phyloP scores from a whole-genome alignment of 768 basidiomycete genomes.

The Lactarius sanguifluus region DNA sequence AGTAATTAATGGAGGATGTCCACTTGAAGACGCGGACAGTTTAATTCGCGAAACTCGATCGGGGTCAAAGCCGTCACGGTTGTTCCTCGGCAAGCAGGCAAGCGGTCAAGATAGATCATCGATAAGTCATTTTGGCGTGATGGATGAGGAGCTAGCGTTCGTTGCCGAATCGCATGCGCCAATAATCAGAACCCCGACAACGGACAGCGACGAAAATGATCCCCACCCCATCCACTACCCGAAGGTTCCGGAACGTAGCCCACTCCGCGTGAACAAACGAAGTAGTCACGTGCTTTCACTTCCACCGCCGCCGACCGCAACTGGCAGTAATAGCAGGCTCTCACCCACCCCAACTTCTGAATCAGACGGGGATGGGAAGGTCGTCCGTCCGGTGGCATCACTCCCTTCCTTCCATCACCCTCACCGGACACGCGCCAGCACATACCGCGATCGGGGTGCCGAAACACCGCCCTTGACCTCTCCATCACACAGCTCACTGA shows the following conservation, averaged over 20 bases:
- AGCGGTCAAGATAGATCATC: conserved; percentile 11
- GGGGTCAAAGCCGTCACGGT: conserved; percentile 8
- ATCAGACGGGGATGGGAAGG: conserved; percentile 12
- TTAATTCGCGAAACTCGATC: conserved; percentile 14
- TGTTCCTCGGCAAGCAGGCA: conserved; percentile 16
- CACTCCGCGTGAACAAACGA: conserved; percentile 6
- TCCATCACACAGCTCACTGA: conserved; percentile 36
- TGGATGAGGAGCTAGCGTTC: conserved; percentile 21
- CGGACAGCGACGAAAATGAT: not conserved
- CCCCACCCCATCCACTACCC: not conserved
- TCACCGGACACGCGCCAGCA: not conserved
- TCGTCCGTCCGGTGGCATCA: conserved; percentile 6
- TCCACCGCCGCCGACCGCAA: not conserved
- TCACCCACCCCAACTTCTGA: conserved; percentile 16
- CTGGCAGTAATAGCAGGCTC: not conserved
- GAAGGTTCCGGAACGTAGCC: not conserved
- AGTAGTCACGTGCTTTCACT: not conserved
- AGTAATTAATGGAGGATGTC: conserved; percentile 27
- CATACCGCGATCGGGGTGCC: conserved; percentile 2
- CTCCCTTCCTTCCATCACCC: conserved; percentile 19
- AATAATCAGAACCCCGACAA: not conserved
- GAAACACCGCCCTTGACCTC: conserved; percentile 28
- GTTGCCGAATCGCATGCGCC: conserved; percentile 23
- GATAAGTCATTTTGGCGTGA: conserved; percentile 8
- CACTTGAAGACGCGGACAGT: conserved; percentile 19